phyloP scores from a whole-genome alignment of 768 basidiomycete species.

The Leucogyrophana mollusca region DNA sequence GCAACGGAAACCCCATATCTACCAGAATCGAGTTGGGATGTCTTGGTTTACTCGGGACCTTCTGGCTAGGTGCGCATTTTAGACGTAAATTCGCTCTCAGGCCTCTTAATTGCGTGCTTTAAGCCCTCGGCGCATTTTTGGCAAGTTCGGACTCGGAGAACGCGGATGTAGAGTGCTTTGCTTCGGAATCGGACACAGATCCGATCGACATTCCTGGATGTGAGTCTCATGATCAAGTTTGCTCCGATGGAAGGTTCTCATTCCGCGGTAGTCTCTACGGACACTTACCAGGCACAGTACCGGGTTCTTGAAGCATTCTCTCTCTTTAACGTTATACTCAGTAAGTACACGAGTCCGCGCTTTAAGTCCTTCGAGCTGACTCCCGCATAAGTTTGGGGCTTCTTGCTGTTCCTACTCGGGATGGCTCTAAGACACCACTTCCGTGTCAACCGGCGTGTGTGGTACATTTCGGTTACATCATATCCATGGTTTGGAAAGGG shows the following conservation, averaged over 20 bases:
- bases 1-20: conserved; percentile 73
- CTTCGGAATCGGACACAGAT: conserved; percentile 48
- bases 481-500: conserved; percentile 69
- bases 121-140: conserved; percentile 74
- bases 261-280: conserved; percentile 62
- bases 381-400: conserved; percentile 43
- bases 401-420: conserved; percentile 44
- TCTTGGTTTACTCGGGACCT: conserved; percentile 66
- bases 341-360: conserved; percentile 38
- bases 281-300: conserved; percentile 88
- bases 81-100: neutral
- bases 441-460: conserved; percentile 50
- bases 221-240: conserved; percentile 37
- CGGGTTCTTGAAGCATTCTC: conserved; percentile 80
- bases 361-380: conserved; percentile 9
- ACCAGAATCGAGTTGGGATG: conserved; percentile 75
- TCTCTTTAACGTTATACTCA: conserved; percentile 69
- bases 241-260: conserved; percentile 1
- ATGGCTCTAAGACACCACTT: conserved; percentile 43
- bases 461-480: conserved; percentile 67
- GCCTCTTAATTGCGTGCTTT: conserved; percentile 12
- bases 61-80: conserved; percentile 71
- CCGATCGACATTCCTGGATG: conserved; percentile 64
- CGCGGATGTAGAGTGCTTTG: conserved; percentile 82
- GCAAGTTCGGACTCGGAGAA: conserved; percentile 73